Conservation (phyloP, 2,329 filamentous ascomycete species). For the Talaromyces funiculosus region DNA sequence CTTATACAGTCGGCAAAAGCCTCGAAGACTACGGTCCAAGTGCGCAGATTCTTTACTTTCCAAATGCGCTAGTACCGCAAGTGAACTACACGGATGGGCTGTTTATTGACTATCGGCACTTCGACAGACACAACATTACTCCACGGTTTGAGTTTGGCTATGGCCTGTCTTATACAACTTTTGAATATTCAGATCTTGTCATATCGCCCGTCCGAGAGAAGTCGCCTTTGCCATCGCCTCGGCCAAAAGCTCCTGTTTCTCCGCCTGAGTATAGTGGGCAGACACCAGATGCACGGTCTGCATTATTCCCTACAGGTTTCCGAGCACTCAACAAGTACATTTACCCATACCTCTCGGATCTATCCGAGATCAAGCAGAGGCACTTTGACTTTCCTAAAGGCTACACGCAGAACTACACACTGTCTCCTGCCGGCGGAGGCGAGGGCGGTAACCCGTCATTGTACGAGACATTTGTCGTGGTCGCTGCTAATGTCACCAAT, state of each 20-base stretch:
- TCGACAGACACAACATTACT: conserved; percentile 67
- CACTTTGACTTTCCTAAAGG: conserved; percentile 51
- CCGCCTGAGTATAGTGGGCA: conserved; percentile 53
- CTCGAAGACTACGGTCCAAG: conserved; percentile 71
- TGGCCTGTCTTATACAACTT: conserved; percentile 75
- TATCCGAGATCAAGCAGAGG: conserved; percentile 42
- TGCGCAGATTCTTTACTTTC: conserved; percentile 62
- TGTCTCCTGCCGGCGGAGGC: conserved; percentile 63
- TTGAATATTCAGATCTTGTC: conserved; percentile 54
- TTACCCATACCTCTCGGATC: conserved; percentile 61
- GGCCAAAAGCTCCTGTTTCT: conserved; percentile 34
- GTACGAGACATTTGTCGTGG: conserved; percentile 45
- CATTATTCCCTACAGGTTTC: conserved; percentile 57
- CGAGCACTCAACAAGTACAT: conserved; percentile 63
- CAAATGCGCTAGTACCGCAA: conserved; percentile 67
- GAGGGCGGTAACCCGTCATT: conserved; percentile 47
- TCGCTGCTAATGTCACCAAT: conserved; percentile 45
- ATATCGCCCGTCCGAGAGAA: conserved; percentile 48
- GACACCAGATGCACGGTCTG: conserved; percentile 52
- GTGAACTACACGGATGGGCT: conserved; percentile 78
- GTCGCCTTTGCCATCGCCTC: conserved; percentile 41
- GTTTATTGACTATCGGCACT: conserved; percentile 84
- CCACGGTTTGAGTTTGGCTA: conserved; percentile 84
- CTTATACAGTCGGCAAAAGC: conserved; percentile 76
- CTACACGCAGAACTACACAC: conserved; percentile 47